phyloP scores from a whole-genome alignment of 176 grass and related monocot genomes.

The Poa pratensis region DNA sequence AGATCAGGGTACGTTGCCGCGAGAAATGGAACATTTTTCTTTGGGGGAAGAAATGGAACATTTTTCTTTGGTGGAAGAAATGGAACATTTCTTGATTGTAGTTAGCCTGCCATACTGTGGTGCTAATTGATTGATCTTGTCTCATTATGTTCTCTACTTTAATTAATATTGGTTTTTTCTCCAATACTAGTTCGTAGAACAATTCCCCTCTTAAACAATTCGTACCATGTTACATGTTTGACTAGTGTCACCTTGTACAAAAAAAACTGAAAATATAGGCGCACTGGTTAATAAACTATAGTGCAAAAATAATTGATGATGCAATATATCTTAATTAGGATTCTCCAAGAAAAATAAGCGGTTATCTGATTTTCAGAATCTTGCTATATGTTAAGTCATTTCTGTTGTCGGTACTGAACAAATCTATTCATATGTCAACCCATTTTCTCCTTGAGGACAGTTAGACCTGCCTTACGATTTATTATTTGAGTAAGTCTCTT shows the following conservation, averaged over 20 bases:
- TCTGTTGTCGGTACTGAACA: background rate
- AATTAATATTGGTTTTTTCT: too few relatives aligned
- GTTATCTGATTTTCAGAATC: background rate
- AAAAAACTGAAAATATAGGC: too few relatives aligned
- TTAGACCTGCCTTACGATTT: background rate
- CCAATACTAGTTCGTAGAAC: background rate
- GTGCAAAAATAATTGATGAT: background rate
- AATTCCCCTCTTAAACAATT: background rate
- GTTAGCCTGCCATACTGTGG: background rate
- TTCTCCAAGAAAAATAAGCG: background rate
- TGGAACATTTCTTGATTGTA: background rate
- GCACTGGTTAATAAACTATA: background rate
- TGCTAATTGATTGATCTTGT: background rate
- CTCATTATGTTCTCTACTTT: background rate
- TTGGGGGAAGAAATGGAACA: background rate
- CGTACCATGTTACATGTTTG: background rate
- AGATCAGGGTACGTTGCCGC: conserved; percentile 63
- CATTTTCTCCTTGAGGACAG: background rate
- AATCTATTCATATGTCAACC: background rate
- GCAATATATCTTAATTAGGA: background rate
- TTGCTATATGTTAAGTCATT: background rate
- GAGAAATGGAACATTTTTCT: background rate
- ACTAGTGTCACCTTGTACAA: background rate
- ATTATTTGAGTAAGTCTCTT: background rate
- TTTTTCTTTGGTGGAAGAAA: background rate